Evolutionary conservation across 768 basidiomycete species (phyloP).

Genomic region (Leccinum aurantiacum): DNA sequence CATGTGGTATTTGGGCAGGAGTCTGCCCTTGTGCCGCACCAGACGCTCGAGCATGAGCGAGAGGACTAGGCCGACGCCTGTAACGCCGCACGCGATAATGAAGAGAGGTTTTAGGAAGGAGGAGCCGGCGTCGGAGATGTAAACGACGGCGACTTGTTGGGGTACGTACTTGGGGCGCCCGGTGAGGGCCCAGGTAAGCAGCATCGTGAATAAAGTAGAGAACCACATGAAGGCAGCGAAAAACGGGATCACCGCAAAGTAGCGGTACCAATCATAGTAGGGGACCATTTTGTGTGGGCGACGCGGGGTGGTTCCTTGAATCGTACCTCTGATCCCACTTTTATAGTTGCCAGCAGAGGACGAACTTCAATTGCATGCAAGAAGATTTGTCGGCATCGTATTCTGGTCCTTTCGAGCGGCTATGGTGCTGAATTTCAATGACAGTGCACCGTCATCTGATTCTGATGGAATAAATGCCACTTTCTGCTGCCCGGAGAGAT

Average conservation of each 20-base stretch:
- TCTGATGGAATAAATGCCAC: neutral
- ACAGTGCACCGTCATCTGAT: neutral
- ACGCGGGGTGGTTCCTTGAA: too few species aligned
- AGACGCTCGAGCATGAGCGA: slow-evolving; percentile 61
- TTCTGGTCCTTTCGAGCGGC: neutral
- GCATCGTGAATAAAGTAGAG: slow-evolving; percentile 65
- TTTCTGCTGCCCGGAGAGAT: neutral
- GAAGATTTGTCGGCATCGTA: neutral
- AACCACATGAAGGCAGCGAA: slow-evolving; percentile 67
- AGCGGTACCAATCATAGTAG: slow-evolving; percentile 42
- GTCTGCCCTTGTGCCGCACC: slow-evolving; percentile 65
- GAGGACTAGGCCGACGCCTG: slow-evolving; percentile 59
- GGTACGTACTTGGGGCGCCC: slow-evolving; percentile 53
- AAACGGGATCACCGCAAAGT: slow-evolving; percentile 64
- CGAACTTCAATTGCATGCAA: neutral
- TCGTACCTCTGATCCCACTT: neutral
- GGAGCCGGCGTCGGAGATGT: slow-evolving; percentile 80
- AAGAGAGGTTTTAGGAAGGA: slow-evolving; percentile 74
- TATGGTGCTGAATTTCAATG: neutral
- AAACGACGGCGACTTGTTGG: slow-evolving; percentile 56
- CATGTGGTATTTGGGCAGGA: slow-evolving; percentile 57
- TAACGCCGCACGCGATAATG: slow-evolving; percentile 61
- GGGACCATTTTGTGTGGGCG: slow-evolving; percentile 14
- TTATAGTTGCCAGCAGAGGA: slow-evolving; percentile 8
- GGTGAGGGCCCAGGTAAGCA: slow-evolving; percentile 69